Conservation (phyloP, 2,329 filamentous ascomycete species). For the Aspergillus vadensis region DNA sequence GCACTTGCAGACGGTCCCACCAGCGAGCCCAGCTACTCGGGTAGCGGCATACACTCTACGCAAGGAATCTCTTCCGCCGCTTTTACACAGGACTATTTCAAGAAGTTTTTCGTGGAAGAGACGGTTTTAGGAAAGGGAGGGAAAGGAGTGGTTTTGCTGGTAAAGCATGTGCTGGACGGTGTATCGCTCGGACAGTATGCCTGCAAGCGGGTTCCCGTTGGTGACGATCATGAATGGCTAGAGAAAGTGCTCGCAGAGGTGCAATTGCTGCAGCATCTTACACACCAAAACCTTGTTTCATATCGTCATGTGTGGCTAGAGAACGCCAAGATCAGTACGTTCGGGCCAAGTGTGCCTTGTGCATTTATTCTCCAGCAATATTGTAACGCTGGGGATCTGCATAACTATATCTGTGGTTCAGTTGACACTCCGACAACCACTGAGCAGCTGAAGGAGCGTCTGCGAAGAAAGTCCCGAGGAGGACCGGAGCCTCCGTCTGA, state of each 20-base stretch:
- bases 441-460: constrained; percentile 84
- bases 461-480: constrained; percentile 79
- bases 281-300: constrained; percentile 91
- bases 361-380: constrained; percentile 98
- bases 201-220: constrained; percentile 94
- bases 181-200: constrained; percentile 88
- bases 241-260: constrained; percentile 94
- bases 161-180: constrained; percentile 87
- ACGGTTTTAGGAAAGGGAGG: constrained; percentile 83
- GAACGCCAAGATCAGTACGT: constrained; percentile 78
- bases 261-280: constrained; percentile 84
- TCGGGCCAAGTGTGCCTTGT: constrained; percentile 88
- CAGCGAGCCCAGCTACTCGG: constrained; percentile 53
- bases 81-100: constrained; percentile 91
- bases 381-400: constrained; percentile 89
- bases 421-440: constrained; percentile 65
- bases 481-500: constrained; percentile 65
- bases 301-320: constrained; percentile 98
- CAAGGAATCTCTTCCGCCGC: constrained; percentile 81
- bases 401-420: constrained; percentile 79
- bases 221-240: constrained; percentile 91
- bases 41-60: constrained; percentile 48
- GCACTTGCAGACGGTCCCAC: constrained; percentile 50
- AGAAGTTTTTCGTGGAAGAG: constrained; percentile 89
- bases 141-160: constrained; percentile 92